Base-by-base conservation (phyloP, 2,329 filamentous ascomycete genomes). In the Colletotrichum aenigma region DNA sequence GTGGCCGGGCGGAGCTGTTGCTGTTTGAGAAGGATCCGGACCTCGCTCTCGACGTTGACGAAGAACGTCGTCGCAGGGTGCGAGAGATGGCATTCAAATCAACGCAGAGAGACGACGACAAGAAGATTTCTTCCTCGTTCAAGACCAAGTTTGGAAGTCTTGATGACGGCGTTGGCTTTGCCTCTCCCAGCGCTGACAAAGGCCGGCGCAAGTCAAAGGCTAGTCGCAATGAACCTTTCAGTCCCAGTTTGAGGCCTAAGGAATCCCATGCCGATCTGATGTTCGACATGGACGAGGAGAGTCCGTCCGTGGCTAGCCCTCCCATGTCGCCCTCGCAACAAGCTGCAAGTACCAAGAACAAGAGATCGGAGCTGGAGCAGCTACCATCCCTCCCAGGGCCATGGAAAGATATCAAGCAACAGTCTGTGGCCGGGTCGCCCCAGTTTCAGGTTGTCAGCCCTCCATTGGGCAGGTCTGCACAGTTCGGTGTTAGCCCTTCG, bases 221-320 rank as follows among this genome's bases (percentile, higher is more conserved):
- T 7, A 80, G 80, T 24, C 86, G 84, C 16, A 92, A 92, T 77
- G 91, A 92, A 76, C 87, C 89, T 0, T 88, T 90, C 67, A 95
- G 92, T 71, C 95, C 95, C 1, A 88, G 86, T 21, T 87, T 97
- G 60, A 93, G 91, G 70, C 89, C 93, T 2, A 95, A 92, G 80
- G 89, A 89, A 24, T 96, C 94, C 1, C 87, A 89, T 2, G 89
- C 89, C 48, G 96, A 98, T 79, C 89, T 98, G 70, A 98, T 98
- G 83, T 98, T 98, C 81, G 92, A 95, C 78, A 98, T 98, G 96
- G 96, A 98, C 74, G 96, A 97, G 48, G 95, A 96, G 58, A 89
- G 89, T 12, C 78, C 80, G 1, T 80, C 83, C 8, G 79, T 78
- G 2, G 76, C 77, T 30, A 86, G 83, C 65, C 82, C 84, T 4